Percentiles rank a stretch among this genome's conserved stretches.
These are phyloP conservation scores for Acer negundo DNA, from an alignment of 345 rosid genomes.

Conservation along the genomic window DNA sequence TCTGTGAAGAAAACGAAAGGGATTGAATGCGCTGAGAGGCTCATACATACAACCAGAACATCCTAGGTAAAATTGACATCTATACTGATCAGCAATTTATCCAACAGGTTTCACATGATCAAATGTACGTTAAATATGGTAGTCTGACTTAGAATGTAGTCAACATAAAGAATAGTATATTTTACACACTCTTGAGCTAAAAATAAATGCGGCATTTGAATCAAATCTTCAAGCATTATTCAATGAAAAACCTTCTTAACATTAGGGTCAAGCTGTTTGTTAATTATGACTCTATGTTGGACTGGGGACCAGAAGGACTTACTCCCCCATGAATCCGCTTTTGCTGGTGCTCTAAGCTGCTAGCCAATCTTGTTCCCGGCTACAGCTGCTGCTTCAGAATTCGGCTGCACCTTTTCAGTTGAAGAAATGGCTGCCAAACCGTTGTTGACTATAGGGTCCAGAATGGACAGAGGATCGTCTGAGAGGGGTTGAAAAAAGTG, in stretches of 20 bases:
- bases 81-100: constrained; percentile 16
- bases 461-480: constrained; percentile 32
- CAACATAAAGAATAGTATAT: constrained; percentile 14
- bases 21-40: background rate
- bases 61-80: background rate
- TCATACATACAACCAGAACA: background rate
- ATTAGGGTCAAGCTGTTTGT: constrained; percentile 9
- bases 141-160: constrained; percentile 8
- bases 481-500: constrained; percentile 36
- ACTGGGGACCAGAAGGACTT: constrained; percentile 27
- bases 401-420: constrained; percentile 37
- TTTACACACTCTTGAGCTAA: constrained; percentile 12
- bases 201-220: constrained; percentile 14
- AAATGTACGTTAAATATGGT: constrained; percentile 11
- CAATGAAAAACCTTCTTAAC: constrained; percentile 6
- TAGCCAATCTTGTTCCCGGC: constrained; percentile 60
- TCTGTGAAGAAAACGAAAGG: background rate
- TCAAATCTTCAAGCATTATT: constrained; percentile 13
- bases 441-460: constrained; percentile 30
- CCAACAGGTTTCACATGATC: constrained; percentile 11
- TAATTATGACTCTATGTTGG: constrained; percentile 30
- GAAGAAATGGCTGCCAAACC: constrained; percentile 46
- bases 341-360: constrained; percentile 93
- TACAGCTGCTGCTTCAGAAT: constrained; percentile 29
- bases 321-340: constrained; percentile 66